Conservation (phyloP, 1,139 yeast species). For the Wickerhamomyces sp. region DNA sequence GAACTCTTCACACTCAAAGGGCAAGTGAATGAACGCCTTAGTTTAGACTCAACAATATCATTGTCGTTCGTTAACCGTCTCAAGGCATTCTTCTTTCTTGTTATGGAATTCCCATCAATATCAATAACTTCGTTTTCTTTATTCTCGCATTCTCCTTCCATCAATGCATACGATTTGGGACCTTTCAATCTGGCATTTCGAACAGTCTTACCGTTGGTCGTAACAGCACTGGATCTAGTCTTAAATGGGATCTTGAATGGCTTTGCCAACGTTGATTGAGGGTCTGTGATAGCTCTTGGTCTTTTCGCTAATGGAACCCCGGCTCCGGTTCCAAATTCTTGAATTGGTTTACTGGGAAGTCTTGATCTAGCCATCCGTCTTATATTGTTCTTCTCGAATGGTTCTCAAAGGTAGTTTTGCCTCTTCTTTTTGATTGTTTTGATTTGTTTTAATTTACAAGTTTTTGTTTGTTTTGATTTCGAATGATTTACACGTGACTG, state of each 20-base stretch:
- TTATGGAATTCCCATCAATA: conserved; percentile 37
- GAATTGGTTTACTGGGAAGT: conserved; percentile 27
- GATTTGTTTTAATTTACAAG: neutral
- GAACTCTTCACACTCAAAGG: conserved; percentile 42
- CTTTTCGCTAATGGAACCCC: conserved; percentile 29
- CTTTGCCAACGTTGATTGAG: conserved; percentile 31
- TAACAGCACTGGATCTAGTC: conserved; percentile 19
- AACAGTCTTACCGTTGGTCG: conserved; percentile 18
- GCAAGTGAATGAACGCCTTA: conserved; percentile 41
- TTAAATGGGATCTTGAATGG: conserved; percentile 44
- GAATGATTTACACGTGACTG: neutral
- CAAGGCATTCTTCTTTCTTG: conserved; percentile 46
- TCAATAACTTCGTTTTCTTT: conserved; percentile 22
- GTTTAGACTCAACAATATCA: conserved; percentile 28
- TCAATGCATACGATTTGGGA: conserved; percentile 34
- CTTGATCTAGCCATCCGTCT: conserved; percentile 16
- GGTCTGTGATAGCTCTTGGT: conserved; percentile 32
- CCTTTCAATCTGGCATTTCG: conserved; percentile 31
- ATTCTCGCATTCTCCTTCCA: conserved; percentile 23
- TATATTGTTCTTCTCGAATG: neutral
- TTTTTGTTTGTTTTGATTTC: conserved; percentile 2
- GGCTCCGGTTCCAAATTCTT: conserved; percentile 35
- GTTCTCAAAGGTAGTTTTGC: neutral
- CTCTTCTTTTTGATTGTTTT: conserved; percentile 2
- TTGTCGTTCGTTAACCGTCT: conserved; percentile 31